Base-by-base conservation (phyloP, 2,329 filamentous ascomycete genomes). In the Xylariales sp. region DNA sequence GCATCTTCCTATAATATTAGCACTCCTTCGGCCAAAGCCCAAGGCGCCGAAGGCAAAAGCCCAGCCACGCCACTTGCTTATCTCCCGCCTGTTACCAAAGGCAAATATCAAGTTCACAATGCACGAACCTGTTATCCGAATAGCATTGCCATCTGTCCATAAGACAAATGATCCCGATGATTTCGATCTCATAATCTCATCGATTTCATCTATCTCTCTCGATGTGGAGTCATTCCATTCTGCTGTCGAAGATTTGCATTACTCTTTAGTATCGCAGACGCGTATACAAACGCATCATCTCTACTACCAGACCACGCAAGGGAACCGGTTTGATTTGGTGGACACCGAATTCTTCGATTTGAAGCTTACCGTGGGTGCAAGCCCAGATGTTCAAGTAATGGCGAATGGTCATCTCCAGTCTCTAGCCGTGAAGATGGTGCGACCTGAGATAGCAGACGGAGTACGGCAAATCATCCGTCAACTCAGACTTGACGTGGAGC, bases 171-270 rank as follows among this genome's bases (percentile, higher is more conserved):
- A 81, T 18, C 73, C 80, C 1, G 87, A 89, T 43, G 90, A 97
- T 48, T 97, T 93, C 49, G 93, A 98, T 55, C 74, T 98, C 20
- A 85, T 98, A 30, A 95, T 98, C 33, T 95, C 88, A 2, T 93
- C 89, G 3, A 88, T 95, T 10, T 97, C 94, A 0, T 95, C 91
- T 0, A 80, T 97, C 25, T 95, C 91, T 0, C 67, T 97, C 16
- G 93, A 98, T 53, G 75, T 95, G 33, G 93, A 98, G 55, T 95
- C 93, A 1, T 95, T 89, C n/a, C 93, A 98, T 62, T 93, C 88
- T 4, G 72, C 84, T 0, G 78, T 88, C 24, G 86, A 86, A 40
- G 85, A 94, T 23, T 67, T 89, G 4, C 86, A 96, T 55, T 98
- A 98, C 61, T 88, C 86, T 5, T 67, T 98, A 1, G 81, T 81